phyloP scores from a whole-genome alignment of 352 stramenopile genomes.

The Elongisporangium undulatum region DNA sequence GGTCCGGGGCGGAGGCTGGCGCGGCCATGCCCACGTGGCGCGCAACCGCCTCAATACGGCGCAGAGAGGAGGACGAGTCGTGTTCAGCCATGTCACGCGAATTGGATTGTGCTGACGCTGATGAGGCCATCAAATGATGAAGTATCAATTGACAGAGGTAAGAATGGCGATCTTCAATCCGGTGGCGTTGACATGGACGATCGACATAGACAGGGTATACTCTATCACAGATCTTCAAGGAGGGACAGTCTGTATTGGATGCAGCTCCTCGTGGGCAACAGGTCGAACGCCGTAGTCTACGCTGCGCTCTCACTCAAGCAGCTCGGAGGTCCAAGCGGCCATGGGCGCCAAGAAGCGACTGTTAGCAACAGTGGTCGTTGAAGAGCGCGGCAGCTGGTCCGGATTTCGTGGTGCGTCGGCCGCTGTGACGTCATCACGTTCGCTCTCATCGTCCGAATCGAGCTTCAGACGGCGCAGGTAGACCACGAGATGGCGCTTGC shows the following conservation, averaged over 20 bases:
- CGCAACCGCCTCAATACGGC: conserved; percentile 44
- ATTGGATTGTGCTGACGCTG: conserved; percentile 9
- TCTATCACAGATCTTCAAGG: background rate
- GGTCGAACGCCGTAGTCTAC: background rate
- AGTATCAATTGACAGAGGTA: background rate
- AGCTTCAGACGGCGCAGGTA: conserved; percentile 35
- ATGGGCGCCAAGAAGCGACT: background rate
- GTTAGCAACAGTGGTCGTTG: background rate
- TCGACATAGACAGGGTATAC: background rate
- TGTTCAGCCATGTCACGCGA: conserved; percentile 21
- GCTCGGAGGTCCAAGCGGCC: background rate
- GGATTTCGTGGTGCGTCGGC: background rate
- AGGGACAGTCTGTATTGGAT: background rate
- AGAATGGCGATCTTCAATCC: background rate
- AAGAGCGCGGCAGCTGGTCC: background rate
- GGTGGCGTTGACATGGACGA: background rate
- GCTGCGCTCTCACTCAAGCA: background rate
- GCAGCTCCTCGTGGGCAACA: background rate
- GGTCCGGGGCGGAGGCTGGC: background rate
- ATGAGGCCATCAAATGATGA: background rate
- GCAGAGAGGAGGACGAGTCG: conserved; percentile 8
- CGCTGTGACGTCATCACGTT: background rate
- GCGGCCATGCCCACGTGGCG: conserved; percentile 30
- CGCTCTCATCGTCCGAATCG: conserved; percentile 2
- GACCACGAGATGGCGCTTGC: conserved; percentile 26